Evolutionary conservation across 2,329 filamentous ascomycete genomes (phyloP).

Genomic region (Neonectria ditissima): DNA sequence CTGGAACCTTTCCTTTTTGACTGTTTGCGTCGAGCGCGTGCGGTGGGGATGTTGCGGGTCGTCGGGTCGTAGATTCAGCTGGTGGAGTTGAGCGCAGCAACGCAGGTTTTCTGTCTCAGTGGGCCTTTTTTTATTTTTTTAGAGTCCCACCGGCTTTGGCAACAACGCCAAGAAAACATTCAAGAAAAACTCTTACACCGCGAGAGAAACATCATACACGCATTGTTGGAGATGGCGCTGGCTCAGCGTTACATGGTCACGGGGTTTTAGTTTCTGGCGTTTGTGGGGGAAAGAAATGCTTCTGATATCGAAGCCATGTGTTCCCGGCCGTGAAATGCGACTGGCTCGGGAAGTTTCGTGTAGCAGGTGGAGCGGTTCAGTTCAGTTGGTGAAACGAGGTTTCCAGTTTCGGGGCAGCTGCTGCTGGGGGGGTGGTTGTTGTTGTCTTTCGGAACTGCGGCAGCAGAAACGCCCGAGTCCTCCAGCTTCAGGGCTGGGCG

Average conservation of each 20-base stretch:
- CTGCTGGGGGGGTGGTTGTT: background rate
- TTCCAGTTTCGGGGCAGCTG: background rate
- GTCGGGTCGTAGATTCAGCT: background rate
- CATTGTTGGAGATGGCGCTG: background rate
- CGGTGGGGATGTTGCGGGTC: slow-evolving; percentile 3
- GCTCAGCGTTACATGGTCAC: background rate
- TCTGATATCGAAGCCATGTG: background rate
- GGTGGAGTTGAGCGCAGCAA: background rate
- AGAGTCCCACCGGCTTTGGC: background rate
- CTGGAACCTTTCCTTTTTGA: slow-evolving; percentile 33
- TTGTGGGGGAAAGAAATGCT: background rate
- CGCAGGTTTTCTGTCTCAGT: no score
- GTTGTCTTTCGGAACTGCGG: background rate
- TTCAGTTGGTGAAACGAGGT: slow-evolving; percentile 11
- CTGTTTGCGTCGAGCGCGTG: background rate
- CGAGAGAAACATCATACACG: background rate
- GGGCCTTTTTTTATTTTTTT: background rate
- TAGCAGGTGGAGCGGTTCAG: background rate
- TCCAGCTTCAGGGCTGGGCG: slow-evolving; percentile 17
- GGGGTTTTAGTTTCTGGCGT: slow-evolving; percentile 3
- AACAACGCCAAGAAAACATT: slow-evolving; percentile 1
- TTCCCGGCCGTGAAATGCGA: background rate
- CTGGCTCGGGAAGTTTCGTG: slow-evolving; percentile 12
- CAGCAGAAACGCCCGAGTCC: slow-evolving; percentile 7
- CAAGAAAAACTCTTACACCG: background rate